Evolutionary conservation across 495 filamentous ascomycete species (phyloP), one percentile per base, ranked within the genome.

Genomic region (Penicillium cosmopolitanum): DNA sequence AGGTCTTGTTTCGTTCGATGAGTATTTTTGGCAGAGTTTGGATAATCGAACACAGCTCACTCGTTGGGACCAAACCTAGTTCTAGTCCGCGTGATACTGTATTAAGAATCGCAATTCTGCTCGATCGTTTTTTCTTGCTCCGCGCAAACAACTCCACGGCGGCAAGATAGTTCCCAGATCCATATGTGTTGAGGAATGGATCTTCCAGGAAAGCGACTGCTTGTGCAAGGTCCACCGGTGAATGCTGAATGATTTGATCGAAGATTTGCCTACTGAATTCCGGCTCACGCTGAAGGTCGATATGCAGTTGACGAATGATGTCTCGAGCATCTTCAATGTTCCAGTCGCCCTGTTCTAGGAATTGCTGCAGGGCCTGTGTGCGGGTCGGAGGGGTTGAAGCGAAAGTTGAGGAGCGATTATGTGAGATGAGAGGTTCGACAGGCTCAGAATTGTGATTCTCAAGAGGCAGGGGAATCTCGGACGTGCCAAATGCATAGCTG

Each of bases 201-300:
- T 84, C 80, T 44, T 78, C 74, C 25, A 83, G 51, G 38, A 82
- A 82, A 9, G 63, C 52, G n/a, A 75, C 56, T 0, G 76, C 64
- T 56, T 73, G 66, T 10, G 15, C 70, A 35, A 60, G 66, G 15
- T 63, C 52, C 8, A 34, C 50, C 4, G 44, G 42, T 4, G 61
- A 62, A 8, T 53, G 61, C 25, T 62, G 52, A 13, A 78, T 63
- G 40, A 82, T 57, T 9, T 71, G 69, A 44, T 69, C 51, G 57
- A 83, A 78, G 18, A 77, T 75, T 51, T 74, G 56, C 11, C 70
- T 73, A 55, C 78, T 79, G 55, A 73, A 77, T n/a, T 36, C 63
- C 2, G 77, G 77, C 51, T 77, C 66, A 16, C 69, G 69, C 46
- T 66, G 71, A 19, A 80, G 63, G 53, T 81, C 71, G 18, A 80